These are phyloP conservation scores for Austroboletus eburneus DNA, from an alignment of 768 basidiomycete genomes.

Conservation along the genomic window DNA sequence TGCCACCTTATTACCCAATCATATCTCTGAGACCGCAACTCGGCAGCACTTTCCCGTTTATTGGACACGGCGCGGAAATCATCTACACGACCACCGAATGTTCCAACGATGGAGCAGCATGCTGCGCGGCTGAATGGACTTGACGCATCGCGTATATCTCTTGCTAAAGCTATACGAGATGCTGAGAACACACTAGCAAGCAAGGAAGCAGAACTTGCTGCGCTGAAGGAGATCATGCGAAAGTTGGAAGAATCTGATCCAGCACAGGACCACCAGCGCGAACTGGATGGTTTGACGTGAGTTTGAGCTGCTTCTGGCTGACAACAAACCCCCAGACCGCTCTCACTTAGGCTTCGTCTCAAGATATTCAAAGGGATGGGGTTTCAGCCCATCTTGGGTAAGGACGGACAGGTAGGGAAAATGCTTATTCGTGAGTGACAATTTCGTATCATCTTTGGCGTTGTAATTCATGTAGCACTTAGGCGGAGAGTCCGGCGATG, in stretches of 20 bases:
- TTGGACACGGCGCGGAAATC: constrained; percentile 70
- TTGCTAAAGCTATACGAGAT: constrained; percentile 74
- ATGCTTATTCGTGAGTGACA: constrained; percentile 63
- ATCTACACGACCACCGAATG: constrained; percentile 61
- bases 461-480: constrained; percentile 1
- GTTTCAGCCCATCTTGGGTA: constrained; percentile 61
- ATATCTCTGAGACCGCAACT: neutral
- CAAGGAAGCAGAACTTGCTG: constrained; percentile 67
- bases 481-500: constrained; percentile 46
- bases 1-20: neutral
- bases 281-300: constrained; percentile 66
- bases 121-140: constrained; percentile 58
- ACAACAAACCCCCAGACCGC: constrained; percentile 3
- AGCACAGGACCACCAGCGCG: constrained; percentile 63
- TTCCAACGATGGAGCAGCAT: constrained; percentile 66
- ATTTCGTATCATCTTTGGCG: neutral
- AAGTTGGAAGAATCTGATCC: constrained; percentile 66
- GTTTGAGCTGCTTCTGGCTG: constrained; percentile 21
- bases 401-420: constrained; percentile 47
- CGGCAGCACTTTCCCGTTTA: constrained; percentile 54
- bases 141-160: constrained; percentile 56
- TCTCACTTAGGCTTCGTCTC: constrained; percentile 51
- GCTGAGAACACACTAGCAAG: constrained; percentile 59
- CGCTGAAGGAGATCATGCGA: constrained; percentile 60
- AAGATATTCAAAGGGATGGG: constrained; percentile 69